Evolutionary conservation across 495 filamentous ascomycete species (phyloP).

Genomic region (Penicillium samsonianum): DNA sequence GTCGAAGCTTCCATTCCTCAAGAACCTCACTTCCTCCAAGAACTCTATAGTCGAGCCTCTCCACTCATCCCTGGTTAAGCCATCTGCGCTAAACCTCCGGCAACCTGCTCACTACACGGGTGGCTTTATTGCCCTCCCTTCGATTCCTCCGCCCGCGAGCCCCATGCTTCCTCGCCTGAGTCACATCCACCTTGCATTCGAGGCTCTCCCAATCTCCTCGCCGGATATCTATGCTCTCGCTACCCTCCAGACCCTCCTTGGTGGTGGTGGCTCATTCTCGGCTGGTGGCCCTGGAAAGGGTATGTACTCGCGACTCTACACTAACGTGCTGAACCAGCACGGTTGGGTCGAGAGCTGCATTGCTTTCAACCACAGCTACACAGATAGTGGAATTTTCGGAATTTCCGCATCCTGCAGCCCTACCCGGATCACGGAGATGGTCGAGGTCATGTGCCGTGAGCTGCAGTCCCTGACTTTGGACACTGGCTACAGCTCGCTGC

Average conservation of each 20-base stretch:
- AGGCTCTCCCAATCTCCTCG: conserved; percentile 86
- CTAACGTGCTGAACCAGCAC: conserved; percentile 95
- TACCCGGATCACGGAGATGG: conserved; percentile 70
- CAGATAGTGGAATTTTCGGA: conserved; percentile 91
- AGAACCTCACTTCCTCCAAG: conserved; percentile 76
- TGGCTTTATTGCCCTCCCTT: conserved; percentile 82
- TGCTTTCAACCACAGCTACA: conserved; percentile 96
- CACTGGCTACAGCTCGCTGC: conserved; percentile 66
- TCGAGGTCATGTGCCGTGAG: conserved; percentile 92
- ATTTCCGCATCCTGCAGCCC: conserved; percentile 86
- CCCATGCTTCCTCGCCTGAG: conserved; percentile 79
- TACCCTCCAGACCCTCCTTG: conserved; percentile 93
- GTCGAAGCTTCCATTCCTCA: conserved; percentile 89
- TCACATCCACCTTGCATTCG: conserved; percentile 93
- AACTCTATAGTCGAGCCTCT: conserved; percentile 54
- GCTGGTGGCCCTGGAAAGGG: conserved; percentile 97
- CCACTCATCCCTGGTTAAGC: conserved; percentile 46
- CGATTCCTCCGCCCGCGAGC: conserved; percentile 73
- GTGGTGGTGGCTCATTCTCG: conserved; percentile 95
- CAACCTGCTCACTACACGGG: conserved; percentile 86
- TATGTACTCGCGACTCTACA: conserved; percentile 97
- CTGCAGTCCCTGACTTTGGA: conserved; percentile 75
- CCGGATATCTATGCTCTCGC: conserved; percentile 95
- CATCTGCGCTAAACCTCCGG: conserved; percentile 55
- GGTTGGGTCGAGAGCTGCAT: conserved; percentile 95